Base-by-base conservation (phyloP, 768 basidiomycete genomes). In the Suillus hirtellus region DNA sequence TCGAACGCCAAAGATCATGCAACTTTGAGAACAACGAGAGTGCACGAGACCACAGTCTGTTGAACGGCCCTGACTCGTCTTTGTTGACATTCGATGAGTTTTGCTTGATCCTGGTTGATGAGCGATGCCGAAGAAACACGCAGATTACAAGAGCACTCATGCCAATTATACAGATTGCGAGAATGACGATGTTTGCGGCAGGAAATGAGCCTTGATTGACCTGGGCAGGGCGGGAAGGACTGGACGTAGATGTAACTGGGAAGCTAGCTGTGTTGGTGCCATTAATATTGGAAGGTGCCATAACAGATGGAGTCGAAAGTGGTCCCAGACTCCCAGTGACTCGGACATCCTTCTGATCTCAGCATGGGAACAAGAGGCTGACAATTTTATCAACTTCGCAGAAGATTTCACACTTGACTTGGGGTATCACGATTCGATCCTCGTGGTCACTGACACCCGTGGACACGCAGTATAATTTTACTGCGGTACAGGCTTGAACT, bases 101-200 rank as follows among this genome's bases (percentile, higher is more conserved):
- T 52, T 27, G 64, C 34, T 53, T 60, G 27, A 63, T 35, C 27
- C 31, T 49, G 55, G 47, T 55, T 10, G 19, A 63, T 10, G 21
- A 63, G 59, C 56, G 65, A 21, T 75, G 72, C 58, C 59, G 66
- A 59, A 68, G 63, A 64, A 68, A 43, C 59, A 73, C 70, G 8
- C 35, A 60, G 62, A 68, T 19, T n/a, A 63, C 63, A 1, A 75
- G 53, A 11, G 62, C 54, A 53, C 61, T 63, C 72, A 73, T 72
- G 38, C 66, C 21, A 60, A 61, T 46, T 1, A 73, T 56, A 24
- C 63, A 63, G 53, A 72, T 49, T 0, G 60, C 65, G 4, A 73
- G 68, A 0, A 62, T 31, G 66, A 72, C n/a, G 17, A 75, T 62
- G 46, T 68, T 70, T 21, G 68, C 65, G 24, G 68, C 40, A 58